Conservation (phyloP, 495 filamentous ascomycete genomes). For the Neurospora tetraspora region DNA sequence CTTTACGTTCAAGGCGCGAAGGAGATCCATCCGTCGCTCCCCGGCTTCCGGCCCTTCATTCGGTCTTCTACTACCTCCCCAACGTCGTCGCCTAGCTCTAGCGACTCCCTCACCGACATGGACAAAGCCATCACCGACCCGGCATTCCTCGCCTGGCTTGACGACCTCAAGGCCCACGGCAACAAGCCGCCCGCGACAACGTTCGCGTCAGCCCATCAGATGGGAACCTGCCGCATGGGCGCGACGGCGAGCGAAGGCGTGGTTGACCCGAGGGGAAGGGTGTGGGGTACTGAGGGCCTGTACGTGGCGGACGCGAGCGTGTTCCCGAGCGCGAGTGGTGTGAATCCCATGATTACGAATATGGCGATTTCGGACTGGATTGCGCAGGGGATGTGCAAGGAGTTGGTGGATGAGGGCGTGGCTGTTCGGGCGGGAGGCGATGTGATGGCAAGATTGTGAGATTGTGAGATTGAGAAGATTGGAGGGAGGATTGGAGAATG, state of each 20-base stretch:
- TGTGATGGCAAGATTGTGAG: neutral
- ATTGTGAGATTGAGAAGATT: neutral
- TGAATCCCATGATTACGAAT: conserved; percentile 88
- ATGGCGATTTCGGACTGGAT: conserved; percentile 74
- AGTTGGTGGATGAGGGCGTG: conserved; percentile 15
- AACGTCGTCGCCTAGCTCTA: neutral
- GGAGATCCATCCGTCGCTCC: conserved; percentile 58
- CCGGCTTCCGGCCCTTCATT: conserved; percentile 56
- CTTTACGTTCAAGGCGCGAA: conserved; percentile 63
- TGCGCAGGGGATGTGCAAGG: conserved; percentile 38
- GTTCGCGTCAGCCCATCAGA: conserved; percentile 67
- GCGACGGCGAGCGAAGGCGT: conserved; percentile 49
- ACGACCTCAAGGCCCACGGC: conserved; percentile 38
- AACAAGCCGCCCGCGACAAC: conserved; percentile 38
- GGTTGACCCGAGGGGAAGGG: conserved; percentile 62
- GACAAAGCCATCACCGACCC: conserved; percentile 53
- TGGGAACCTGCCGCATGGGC: conserved; percentile 85
- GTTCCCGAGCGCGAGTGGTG: conserved; percentile 80
- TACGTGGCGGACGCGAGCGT: conserved; percentile 83
- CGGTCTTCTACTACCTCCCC: conserved; percentile 24
- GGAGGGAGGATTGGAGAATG: neutral
- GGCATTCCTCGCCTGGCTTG: conserved; percentile 59
- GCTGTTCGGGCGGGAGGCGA: neutral
- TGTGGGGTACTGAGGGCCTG: conserved; percentile 66
- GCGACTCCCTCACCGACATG: conserved; percentile 7